These are phyloP conservation scores for Linnemannia elongata DNA, from an alignment of 192 early-diverging fungal species.

Conservation along the genomic window DNA sequence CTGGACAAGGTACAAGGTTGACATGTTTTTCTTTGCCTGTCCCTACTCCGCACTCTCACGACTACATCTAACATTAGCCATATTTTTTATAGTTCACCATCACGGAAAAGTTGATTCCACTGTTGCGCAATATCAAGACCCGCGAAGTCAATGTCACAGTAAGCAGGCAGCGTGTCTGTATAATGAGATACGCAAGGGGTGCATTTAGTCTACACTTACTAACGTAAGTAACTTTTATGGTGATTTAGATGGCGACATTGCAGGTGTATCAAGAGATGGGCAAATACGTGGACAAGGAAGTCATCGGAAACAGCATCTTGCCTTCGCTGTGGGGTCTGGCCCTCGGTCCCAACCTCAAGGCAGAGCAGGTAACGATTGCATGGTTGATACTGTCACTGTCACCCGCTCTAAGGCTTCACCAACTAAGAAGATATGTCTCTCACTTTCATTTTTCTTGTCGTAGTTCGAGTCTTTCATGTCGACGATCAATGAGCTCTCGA, in stretches of 20 bases:
- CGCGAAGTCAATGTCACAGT: constrained; percentile 83
- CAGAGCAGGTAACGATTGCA: constrained; percentile 68
- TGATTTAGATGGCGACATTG: constrained; percentile 75
- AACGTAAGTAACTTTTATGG: neutral
- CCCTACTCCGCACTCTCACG: neutral
- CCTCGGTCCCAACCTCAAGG: constrained; percentile 77
- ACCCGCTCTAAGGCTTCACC: no score
- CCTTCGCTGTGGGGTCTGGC: constrained; percentile 84
- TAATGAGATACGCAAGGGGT: neutral
- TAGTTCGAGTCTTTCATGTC: constrained; percentile 76
- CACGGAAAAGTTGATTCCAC: constrained; percentile 81
- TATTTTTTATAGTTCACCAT: constrained; percentile 64
- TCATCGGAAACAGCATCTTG: constrained; percentile 81
- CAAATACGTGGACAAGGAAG: constrained; percentile 76
- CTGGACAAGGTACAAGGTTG: constrained; percentile 71
- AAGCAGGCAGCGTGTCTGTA: constrained; percentile 4
- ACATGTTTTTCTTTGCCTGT: neutral
- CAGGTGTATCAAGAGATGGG: constrained; percentile 87
- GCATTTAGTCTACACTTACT: neutral
- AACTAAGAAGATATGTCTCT: neutral
- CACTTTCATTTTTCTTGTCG: neutral
- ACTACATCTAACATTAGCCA: neutral
- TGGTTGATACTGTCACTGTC: neutral
- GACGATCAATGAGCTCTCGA: constrained; percentile 67
- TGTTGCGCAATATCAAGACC: constrained; percentile 81